These are phyloP conservation scores for Eimeria tenella DNA, from an alignment of 169 alveolate species.

Conservation along the genomic window DNA sequence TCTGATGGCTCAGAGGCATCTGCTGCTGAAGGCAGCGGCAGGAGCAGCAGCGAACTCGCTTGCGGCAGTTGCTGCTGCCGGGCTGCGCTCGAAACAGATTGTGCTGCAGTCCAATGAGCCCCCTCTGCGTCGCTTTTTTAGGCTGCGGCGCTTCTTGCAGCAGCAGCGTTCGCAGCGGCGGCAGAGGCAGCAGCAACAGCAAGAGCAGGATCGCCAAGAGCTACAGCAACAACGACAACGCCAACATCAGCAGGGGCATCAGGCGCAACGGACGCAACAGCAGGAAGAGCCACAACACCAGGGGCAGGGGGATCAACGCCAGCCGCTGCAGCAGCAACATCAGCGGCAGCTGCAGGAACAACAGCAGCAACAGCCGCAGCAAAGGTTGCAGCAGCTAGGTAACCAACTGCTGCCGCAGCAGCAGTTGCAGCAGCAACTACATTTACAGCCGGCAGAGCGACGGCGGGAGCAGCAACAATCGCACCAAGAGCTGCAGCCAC, in stretches of 20 bases:
- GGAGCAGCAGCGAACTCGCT: not conserved
- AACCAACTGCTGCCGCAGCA: too few relatives aligned
- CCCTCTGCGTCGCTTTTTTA: not conserved
- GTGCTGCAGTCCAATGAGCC: conserved; percentile 8
- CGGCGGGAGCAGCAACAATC: too few relatives aligned
- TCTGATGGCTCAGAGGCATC: not conserved
- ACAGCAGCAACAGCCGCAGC: too few relatives aligned
- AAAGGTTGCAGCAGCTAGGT: too few relatives aligned
- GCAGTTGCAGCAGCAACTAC: too few relatives aligned
- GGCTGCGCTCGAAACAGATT: not conserved
- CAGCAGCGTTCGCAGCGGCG: not conserved
- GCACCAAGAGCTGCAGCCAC: too few relatives aligned
- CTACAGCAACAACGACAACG: not conserved
- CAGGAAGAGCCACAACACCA: conserved; percentile 1
- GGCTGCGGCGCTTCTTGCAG: not conserved
- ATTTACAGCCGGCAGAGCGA: too few relatives aligned
- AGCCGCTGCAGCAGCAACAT: too few relatives aligned
- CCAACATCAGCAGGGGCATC: too few relatives aligned
- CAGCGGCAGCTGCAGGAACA: too few relatives aligned
- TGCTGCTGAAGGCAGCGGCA: conserved; percentile 24
- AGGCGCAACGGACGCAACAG: not conserved
- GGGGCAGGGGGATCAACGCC: not conserved
- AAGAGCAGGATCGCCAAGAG: not conserved
- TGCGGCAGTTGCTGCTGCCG: not conserved
- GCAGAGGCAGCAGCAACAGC: not conserved